phyloP scores from a whole-genome alignment of 2,329 filamentous ascomycete species.

The Sporothrix sp. region DNA sequence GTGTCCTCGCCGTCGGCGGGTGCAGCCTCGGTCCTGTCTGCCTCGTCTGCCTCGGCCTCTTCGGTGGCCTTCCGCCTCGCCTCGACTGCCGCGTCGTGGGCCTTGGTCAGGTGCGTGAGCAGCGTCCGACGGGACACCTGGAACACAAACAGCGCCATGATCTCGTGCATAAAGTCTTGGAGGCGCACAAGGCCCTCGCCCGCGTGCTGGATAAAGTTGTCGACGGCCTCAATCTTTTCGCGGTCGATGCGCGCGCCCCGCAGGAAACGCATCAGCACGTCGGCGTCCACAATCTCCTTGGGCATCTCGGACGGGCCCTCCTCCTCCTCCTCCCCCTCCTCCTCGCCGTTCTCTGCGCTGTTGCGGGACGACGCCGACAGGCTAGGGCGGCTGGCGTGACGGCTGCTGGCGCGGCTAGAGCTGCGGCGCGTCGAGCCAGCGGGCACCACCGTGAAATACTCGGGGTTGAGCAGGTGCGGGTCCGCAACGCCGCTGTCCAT shows the following conservation, averaged over 20 bases:
- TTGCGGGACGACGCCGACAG: conserved; percentile 23
- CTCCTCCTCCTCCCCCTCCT: conserved; percentile 48
- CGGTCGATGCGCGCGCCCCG: conserved; percentile 67
- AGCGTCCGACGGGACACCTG: conserved; percentile 76
- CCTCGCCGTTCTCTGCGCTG: conserved; percentile 17
- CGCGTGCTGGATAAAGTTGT: conserved; percentile 70
- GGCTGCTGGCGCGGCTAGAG: conserved; percentile 29
- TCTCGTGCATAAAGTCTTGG: conserved; percentile 66
- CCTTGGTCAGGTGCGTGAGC: conserved; percentile 57
- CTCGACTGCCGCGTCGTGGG: conserved; percentile 43
- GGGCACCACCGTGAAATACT: conserved; percentile 70
- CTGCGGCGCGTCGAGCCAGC: conserved; percentile 35
- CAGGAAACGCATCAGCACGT: conserved; percentile 58
- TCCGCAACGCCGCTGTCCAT: conserved; percentile 32
- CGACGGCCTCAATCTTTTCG: conserved; percentile 75
- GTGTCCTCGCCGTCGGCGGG: background rate
- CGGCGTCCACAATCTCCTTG: conserved; percentile 50
- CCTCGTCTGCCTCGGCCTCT: conserved; percentile 17
- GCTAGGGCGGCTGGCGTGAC: conserved; percentile 18
- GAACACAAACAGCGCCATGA: conserved; percentile 82
- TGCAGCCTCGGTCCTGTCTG: background rate
- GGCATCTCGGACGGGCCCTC: conserved; percentile 32
- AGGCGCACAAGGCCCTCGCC: conserved; percentile 67
- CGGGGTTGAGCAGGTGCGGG: conserved; percentile 58
- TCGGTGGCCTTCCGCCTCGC: conserved; percentile 10